Evolutionary conservation across 2,329 filamentous ascomycete species (phyloP).

Genomic region (Xylariaceae sp.): DNA sequence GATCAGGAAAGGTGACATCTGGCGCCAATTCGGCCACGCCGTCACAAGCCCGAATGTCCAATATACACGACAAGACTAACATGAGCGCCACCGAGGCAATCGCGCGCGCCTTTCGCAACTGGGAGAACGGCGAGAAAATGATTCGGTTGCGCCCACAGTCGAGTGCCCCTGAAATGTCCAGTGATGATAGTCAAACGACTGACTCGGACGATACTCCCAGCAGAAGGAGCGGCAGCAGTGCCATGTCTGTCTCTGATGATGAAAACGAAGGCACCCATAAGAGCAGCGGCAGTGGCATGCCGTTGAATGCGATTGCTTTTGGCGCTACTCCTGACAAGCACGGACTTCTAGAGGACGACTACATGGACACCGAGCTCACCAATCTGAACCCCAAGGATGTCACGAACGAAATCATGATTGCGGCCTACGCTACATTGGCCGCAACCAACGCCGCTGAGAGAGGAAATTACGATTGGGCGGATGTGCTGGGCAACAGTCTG

Average conservation of each 20-base stretch:
- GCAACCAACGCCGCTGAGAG: neutral
- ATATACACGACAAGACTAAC: slow-evolving; percentile 13
- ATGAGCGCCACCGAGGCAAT: slow-evolving; percentile 16
- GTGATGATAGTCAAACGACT: neutral
- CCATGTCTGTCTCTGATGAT: slow-evolving; percentile 1
- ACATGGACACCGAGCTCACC: neutral
- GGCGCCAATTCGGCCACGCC: slow-evolving; percentile 7
- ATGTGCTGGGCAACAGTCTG: slow-evolving; percentile 1
- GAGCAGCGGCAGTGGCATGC: neutral
- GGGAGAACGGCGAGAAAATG: slow-evolving; percentile 8
- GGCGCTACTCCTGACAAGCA: neutral
- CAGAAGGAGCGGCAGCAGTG: neutral
- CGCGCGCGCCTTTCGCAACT: slow-evolving; percentile 18
- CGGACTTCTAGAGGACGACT: neutral
- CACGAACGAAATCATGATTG: slow-evolving; percentile 6
- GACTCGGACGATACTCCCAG: slow-evolving; percentile 6
- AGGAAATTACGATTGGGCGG: neutral
- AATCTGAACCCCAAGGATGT: slow-evolving; percentile 8
- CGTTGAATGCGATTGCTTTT: neutral
- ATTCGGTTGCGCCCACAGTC: slow-evolving; percentile 6
- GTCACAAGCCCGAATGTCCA: slow-evolving; percentile 8
- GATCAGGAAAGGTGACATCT: slow-evolving; percentile 7
- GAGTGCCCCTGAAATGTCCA: neutral
- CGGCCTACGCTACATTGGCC: slow-evolving; percentile 6
- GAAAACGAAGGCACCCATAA: neutral